Evolutionary conservation across 2,329 filamentous ascomycete species (phyloP).

Genomic region (Alternaria sp.): DNA sequence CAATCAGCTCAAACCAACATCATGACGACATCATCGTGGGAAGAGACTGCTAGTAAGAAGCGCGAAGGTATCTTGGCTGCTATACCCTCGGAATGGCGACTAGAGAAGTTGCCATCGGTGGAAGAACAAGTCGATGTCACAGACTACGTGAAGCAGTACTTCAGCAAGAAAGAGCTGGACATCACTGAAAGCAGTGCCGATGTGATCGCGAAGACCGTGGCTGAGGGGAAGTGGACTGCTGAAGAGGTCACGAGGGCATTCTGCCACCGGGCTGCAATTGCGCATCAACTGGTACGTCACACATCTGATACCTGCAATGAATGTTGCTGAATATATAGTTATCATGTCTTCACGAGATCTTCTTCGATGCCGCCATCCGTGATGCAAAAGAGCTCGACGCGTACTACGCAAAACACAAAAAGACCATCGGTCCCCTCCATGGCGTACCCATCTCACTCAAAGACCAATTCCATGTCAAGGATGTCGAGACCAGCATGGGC

Average conservation of each 20-base stretch:
- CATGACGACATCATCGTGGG: constrained; percentile 52
- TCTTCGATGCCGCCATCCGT: constrained; percentile 55
- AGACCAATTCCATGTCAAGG: constrained; percentile 58
- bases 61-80: constrained; percentile 59
- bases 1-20: constrained; percentile 5
- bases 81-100: constrained; percentile 65
- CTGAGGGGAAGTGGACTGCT: constrained; percentile 62
- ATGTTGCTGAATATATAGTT: constrained; percentile 2
- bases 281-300: constrained; percentile 52
- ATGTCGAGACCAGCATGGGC: constrained; percentile 61
- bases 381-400: constrained; percentile 52
- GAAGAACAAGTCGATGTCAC: constrained; percentile 58
- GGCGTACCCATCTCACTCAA: constrained; percentile 57
- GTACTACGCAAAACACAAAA: constrained; percentile 41
- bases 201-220: constrained; percentile 62
- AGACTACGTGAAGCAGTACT: constrained; percentile 62
- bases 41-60: constrained; percentile 59
- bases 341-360: constrained; percentile 55
- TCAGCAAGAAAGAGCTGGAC: constrained; percentile 61
- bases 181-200: constrained; percentile 68
- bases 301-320: neutral
- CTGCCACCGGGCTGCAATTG: constrained; percentile 62
- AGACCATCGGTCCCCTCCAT: constrained; percentile 53
- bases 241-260: constrained; percentile 63
- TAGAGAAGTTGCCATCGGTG: constrained; percentile 56